Conservation (phyloP, 495 filamentous ascomycete species). For the Trichoderma gamsii region DNA sequence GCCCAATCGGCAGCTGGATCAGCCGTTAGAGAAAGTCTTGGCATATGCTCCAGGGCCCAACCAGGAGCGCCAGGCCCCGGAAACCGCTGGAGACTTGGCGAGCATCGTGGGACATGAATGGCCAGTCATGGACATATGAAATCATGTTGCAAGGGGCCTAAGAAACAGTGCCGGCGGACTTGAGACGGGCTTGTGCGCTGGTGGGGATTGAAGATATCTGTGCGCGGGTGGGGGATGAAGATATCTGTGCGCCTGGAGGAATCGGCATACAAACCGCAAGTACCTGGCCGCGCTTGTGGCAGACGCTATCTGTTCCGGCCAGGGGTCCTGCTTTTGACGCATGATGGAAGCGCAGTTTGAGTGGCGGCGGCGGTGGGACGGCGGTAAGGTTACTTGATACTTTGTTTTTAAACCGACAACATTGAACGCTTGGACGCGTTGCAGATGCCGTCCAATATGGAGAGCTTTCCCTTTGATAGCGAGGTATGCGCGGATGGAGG, state of each 20-base stretch:
- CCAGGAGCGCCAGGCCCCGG: background rate
- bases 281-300: background rate
- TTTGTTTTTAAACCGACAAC: background rate
- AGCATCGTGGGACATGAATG: background rate
- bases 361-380: background rate
- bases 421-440: background rate
- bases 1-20: conserved; percentile 5
- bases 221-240: background rate
- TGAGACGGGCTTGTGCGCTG: background rate
- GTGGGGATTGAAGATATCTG: background rate
- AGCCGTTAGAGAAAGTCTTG: conserved; percentile 1
- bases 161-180: conserved; percentile 4
- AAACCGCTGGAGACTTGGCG: background rate
- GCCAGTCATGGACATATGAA: background rate
- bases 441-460: background rate
- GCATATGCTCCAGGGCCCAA: background rate
- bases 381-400: conserved; percentile 11
- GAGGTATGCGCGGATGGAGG: too few species aligned
- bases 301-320: conserved; percentile 2
- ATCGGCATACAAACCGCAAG: background rate
- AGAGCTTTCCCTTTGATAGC: too few species aligned
- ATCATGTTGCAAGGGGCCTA: background rate
- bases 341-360: background rate
- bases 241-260: background rate
- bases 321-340: background rate